These are phyloP conservation scores for Sporothrix euskadiensis DNA, from an alignment of 2,329 filamentous ascomycete genomes.

Conservation along the genomic window DNA sequence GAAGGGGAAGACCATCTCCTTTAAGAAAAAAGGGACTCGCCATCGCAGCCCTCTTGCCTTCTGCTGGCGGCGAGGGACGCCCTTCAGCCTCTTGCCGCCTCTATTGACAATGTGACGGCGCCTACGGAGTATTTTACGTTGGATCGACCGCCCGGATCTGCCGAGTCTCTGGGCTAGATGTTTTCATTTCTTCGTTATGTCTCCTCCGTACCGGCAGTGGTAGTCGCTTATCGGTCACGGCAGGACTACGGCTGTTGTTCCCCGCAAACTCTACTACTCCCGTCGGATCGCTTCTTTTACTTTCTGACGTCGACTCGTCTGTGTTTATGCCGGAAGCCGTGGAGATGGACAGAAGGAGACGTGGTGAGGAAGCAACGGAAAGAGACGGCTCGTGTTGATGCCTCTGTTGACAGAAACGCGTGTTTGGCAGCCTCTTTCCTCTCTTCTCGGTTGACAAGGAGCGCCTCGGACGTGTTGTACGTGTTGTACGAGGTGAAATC, in stretches of 20 bases:
- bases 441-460: neutral
- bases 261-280: neutral
- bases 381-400: neutral
- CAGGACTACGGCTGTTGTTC: neutral
- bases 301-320: neutral
- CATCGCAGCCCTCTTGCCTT: too few species aligned
- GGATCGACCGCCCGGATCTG: too few species aligned
- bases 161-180: neutral
- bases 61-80: too few species aligned
- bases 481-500: neutral
- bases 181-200: neutral
- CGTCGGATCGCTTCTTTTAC: neutral
- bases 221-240: neutral
- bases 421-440: neutral
- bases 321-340: neutral
- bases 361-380: neutral
- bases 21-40: too few species aligned
- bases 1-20: too few species aligned
- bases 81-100: neutral
- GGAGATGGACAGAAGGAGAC: neutral
- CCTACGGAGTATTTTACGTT: neutral
- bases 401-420: neutral
- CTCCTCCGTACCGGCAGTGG: neutral
- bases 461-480: neutral
- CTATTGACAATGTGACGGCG: neutral